These are phyloP conservation scores for Verticillium tricorpus DNA, from an alignment of 2,329 filamentous ascomycete species.

Conservation along the genomic window DNA sequence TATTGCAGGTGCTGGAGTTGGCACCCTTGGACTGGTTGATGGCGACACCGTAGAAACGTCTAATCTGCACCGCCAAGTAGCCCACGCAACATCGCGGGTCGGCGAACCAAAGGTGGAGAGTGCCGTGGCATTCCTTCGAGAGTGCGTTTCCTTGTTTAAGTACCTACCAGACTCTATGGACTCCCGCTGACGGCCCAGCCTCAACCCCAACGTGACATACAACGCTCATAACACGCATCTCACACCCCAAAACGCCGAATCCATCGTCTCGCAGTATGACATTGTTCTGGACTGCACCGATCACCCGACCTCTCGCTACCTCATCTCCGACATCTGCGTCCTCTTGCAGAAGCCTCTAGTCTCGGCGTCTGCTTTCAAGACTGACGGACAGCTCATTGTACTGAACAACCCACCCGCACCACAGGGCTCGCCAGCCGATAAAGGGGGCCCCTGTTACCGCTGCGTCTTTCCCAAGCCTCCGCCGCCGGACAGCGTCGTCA, in stretches of 20 bases:
- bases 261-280: slow-evolving; percentile 68
- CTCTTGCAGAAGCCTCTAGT: slow-evolving; percentile 74
- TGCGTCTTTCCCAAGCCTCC: slow-evolving; percentile 89
- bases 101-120: slow-evolving; percentile 79
- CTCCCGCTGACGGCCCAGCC: slow-evolving; percentile 31
- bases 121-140: slow-evolving; percentile 54
- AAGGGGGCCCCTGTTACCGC: slow-evolving; percentile 82
- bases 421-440: slow-evolving; percentile 41
- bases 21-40: slow-evolving; percentile 78
- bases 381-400: slow-evolving; percentile 84
- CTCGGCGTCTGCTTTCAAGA: slow-evolving; percentile 83
- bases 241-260: slow-evolving; percentile 60
- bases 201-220: slow-evolving; percentile 71
- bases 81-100: slow-evolving; percentile 67
- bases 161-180: background rate
- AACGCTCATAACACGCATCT: slow-evolving; percentile 60
- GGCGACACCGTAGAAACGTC: slow-evolving; percentile 83
- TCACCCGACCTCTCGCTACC: slow-evolving; percentile 83
- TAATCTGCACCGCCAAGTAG: slow-evolving; percentile 88
- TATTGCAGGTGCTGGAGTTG: slow-evolving; percentile 82
- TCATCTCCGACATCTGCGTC: slow-evolving; percentile 87
- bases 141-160: slow-evolving; percentile 30
- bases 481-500: slow-evolving; percentile 74
- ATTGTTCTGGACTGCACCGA: slow-evolving; percentile 93
- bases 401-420: slow-evolving; percentile 73